Evolutionary conservation across 2,329 filamentous ascomycete species (phyloP).

Genomic region (Exophiala alcalophila): DNA sequence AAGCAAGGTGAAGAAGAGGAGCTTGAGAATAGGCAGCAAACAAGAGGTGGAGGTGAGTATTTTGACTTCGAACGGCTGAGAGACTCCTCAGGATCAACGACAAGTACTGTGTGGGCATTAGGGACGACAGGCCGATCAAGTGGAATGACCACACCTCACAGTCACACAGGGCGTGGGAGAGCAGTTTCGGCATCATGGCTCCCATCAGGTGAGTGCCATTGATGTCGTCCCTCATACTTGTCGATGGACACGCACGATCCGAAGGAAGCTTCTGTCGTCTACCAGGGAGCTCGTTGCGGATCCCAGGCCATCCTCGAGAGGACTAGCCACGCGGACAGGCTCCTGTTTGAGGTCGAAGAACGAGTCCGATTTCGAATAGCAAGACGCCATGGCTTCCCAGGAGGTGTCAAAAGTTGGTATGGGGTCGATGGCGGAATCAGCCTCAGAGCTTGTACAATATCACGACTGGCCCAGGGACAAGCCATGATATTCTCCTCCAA

Average conservation of each 20-base stretch:
- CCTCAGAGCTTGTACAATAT: no score
- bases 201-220: slow-evolving; percentile 42
- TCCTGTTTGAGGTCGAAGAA: slow-evolving; percentile 9
- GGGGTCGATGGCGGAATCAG: no score
- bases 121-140: slow-evolving; percentile 43
- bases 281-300: slow-evolving; percentile 4
- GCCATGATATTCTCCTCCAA: no score
- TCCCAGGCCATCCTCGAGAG: slow-evolving; percentile 7
- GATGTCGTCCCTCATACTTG: slow-evolving; percentile 48
- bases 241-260: slow-evolving; percentile 19
- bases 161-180: slow-evolving; percentile 51
- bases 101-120: slow-evolving; percentile 51
- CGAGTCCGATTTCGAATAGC: slow-evolving; percentile 1
- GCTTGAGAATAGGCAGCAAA: slow-evolving; percentile 38
- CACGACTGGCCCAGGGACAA: no score
- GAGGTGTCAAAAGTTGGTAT: no score
- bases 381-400: slow-evolving; percentile 5
- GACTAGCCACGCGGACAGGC: background rate
- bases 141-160: slow-evolving; percentile 57
- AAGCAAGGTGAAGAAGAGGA: slow-evolving; percentile 55
- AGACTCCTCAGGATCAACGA: slow-evolving; percentile 56
- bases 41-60: slow-evolving; percentile 56
- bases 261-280: slow-evolving; percentile 16
- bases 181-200: slow-evolving; percentile 44
- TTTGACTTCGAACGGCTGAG: slow-evolving; percentile 63